Evolutionary conservation across 805 yeast species (phyloP), one percentile per base, ranked within the genome.

Genomic region (Metschnikowia kofuensis): DNA sequence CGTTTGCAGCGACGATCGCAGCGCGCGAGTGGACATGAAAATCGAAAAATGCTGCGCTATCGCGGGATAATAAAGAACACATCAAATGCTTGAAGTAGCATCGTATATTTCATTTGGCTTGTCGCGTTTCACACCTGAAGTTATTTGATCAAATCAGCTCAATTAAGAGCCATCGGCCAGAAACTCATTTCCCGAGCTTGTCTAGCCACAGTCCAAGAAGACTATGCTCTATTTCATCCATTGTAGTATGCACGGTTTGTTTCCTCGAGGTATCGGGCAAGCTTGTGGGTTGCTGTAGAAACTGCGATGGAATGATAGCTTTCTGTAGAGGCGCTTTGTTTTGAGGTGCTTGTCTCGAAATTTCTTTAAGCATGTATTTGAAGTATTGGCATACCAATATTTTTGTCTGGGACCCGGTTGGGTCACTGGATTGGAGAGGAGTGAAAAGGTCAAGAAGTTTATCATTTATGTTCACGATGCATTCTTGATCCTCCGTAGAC

Each of bases 141-240:
- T 21, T 21, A 21, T 21, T 21, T 21, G 21, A 21, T 21, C 21
- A 21, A 2, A 21, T 21, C 21, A 4, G 21, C 21, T 21, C 21
- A 21, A 21, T 2, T 3, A 21, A 21, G 21, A 21, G 21, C 32
- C 32, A 9, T 5, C 15, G 14, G 16, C 26, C 15, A 15, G 6
- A 27, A 8, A n/a, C 10, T 34, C 15, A 35, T 14, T 40, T 41
- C 41, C 42, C 43, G 32, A 69, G 68, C 42, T 62, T 63, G 37
- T 69, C 72, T n/a, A 72, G 63, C 78, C 78, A 74, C 7, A 74
- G 63, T 29, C 67, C 72, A 31, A 72, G 56, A 31, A 74, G 61
- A 45, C 75, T 71, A 13, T 59, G 57, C 48, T 73, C 77, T 15
- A 74, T 71, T 35, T 73, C 78, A 49, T 72, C 76, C 52, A 57